Evolutionary conservation across 257 asterid genomes (phyloP).

Genomic region (Jaltomata sinuosa): DNA sequence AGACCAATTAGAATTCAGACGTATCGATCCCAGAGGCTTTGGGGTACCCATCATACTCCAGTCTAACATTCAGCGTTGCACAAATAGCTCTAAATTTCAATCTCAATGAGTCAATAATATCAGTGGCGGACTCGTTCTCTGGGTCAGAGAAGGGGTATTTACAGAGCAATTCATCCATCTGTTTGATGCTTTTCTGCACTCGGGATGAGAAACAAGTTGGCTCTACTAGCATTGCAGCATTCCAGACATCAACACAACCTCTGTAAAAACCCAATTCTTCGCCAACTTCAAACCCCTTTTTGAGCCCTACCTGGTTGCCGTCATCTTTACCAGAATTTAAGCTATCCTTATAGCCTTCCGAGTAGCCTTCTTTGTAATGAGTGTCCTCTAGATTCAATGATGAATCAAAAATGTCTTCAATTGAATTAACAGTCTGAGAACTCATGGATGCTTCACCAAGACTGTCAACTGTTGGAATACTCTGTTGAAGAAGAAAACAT

Average conservation of each 20-base stretch:
- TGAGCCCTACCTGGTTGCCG: slow-evolving; percentile 45
- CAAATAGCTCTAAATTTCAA: slow-evolving; percentile 48
- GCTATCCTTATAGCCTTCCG: slow-evolving; percentile 48
- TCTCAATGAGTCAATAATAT: slow-evolving; percentile 45
- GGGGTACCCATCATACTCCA: slow-evolving; percentile 41
- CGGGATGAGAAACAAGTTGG: slow-evolving; percentile 41
- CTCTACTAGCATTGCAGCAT: slow-evolving; percentile 41
- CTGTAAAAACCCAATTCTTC: slow-evolving; percentile 65
- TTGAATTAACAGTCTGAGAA: not conserved
- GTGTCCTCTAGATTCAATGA: slow-evolving; percentile 44
- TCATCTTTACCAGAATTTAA: slow-evolving; percentile 39
- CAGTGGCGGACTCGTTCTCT: slow-evolving; percentile 52
- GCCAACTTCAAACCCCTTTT: slow-evolving; percentile 51
- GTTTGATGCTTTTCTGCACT: slow-evolving; percentile 36
- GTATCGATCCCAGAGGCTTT: slow-evolving; percentile 6
- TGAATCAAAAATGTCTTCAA: slow-evolving; percentile 49
- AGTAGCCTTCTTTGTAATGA: slow-evolving; percentile 46
- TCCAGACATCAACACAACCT: slow-evolving; percentile 57
- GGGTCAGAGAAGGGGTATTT: slow-evolving; percentile 48
- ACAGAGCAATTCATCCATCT: slow-evolving; percentile 51
- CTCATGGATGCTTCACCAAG: not conserved
- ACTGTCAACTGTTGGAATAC: not conserved
- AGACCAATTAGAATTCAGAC: not conserved
- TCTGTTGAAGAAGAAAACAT: not conserved
- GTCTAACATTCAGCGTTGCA: slow-evolving; percentile 44